Evolutionary conservation across 2,329 filamentous ascomycete genomes (phyloP).

Genomic region (Aspergillus sp.): DNA sequence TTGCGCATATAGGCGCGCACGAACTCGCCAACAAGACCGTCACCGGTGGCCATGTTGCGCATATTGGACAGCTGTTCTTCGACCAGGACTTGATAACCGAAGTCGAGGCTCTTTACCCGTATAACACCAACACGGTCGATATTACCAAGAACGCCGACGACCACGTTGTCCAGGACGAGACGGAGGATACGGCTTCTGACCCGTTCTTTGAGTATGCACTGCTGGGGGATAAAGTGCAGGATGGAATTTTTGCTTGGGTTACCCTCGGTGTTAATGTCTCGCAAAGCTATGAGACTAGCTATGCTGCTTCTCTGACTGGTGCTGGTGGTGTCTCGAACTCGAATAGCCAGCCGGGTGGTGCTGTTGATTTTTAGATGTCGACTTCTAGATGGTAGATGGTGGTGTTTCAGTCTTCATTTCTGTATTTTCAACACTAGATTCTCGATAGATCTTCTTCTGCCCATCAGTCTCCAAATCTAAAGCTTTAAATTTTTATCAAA

Average conservation of each 20-base stretch:
- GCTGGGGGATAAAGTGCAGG: slow-evolving; percentile 13
- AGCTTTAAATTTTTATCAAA: no score
- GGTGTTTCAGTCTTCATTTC: no score
- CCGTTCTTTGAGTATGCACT: slow-evolving; percentile 16
- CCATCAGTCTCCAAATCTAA: no score
- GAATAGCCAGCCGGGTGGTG: no score
- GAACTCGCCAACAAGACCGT: slow-evolving; percentile 37
- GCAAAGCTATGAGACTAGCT: neutral
- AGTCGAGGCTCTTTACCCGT: slow-evolving; percentile 48
- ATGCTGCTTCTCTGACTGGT: no score
- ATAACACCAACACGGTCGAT: slow-evolving; percentile 19
- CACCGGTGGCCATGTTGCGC: slow-evolving; percentile 50
- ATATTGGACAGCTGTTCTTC: slow-evolving; percentile 64
- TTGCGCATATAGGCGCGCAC: slow-evolving; percentile 29
- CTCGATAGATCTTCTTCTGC: no score
- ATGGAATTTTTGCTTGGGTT: slow-evolving; percentile 17
- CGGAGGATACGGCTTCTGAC: slow-evolving; percentile 13
- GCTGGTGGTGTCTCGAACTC: no score
- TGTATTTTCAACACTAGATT: no score
- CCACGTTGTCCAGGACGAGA: slow-evolving; percentile 15
- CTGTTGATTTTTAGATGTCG: no score
- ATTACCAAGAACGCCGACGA: slow-evolving; percentile 16
- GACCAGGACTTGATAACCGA: slow-evolving; percentile 54
- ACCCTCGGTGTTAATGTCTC: slow-evolving; percentile 16
- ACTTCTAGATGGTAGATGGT: no score